Base-by-base conservation (phyloP, 495 filamentous ascomycete genomes). In the Cercophora scortea region DNA sequence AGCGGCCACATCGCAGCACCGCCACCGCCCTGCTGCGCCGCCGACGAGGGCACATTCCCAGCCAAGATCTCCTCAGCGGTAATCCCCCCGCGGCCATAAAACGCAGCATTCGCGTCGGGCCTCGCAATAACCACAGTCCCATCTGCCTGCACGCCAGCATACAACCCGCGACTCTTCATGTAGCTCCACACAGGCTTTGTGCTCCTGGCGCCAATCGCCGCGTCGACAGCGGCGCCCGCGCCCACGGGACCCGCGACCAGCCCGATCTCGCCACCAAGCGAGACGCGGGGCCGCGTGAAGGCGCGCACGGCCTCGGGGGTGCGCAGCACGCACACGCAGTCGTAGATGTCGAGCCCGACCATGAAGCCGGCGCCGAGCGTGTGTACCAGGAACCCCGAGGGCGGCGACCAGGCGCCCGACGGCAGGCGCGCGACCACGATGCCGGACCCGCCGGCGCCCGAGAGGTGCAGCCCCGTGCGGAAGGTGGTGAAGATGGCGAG, bases 401-500 rank as follows among this genome's bases (percentile, higher is more conserved):
- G 88, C 2, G 86, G 83, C 15, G 84, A 88, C 88, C 88, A 92
- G 52, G 73, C 71, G 0, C 88, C 86, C 45, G 86, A 84, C 43
- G 81, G 78, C 48, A 81, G 77, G 10, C 86, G 80, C 4, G 75
- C 86, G 34, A 93, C 68, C 13, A 93, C 68, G 1, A 93, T 72
- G 38, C 88, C 88, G 53, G 83, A 86, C 3, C 84, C 84, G 32
- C 86, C 86, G 4, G 87, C 86, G 39, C 87, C 87, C 49, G 86
- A 88, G n/a, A 89, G 66, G 80, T 87, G 88, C 12, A 90, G 71
- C 12, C 88, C 88, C 1, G 85, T 85, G 39, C 88, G 83, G 84
- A 91, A 88, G 10, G 83, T 86, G 0, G 87, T 91, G 72, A 93
- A 93, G 64, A 93, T 89, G 39, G 86, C 87, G 3, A 93, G 69